Evolutionary conservation across 2,329 filamentous ascomycete genomes (phyloP), one percentile per base, ranked within the genome.

Genomic region (Xylaria multiplex): DNA sequence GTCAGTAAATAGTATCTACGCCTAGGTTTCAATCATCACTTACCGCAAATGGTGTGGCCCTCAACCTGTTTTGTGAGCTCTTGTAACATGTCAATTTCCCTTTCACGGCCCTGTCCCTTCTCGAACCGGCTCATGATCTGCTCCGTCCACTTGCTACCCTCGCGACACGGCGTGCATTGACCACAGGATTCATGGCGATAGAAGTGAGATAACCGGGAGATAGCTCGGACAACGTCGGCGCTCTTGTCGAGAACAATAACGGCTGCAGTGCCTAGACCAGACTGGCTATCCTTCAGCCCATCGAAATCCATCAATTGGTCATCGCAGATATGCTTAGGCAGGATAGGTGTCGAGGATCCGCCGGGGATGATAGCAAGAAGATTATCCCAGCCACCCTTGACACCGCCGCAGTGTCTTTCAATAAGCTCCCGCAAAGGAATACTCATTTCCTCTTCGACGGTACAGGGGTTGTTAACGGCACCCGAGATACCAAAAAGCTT

Each of bases 191-290:
- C 96, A 84, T 99, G 96, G 81, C 94, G 92, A 86, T 99, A 99
- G 85, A 99, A 99, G 80, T 95, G 93, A 76, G 92, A 93, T 74
- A 99, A 89, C 74, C 96, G 91, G 70, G 92, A 90, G 78, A 99
- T 98, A 77, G 93, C 93, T 71, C 95, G 91, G 72, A 99, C 93
- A 59, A 99, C 92, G 79, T 99, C 96, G 70, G 96, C 92, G 76
- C 91, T 95, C 87, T 98, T 96, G 83, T 99, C 96, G 92, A 99
- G 97, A 79, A 99, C 96, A 76, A 99, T 97, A 73, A 99, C 95
- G 65, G 96, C 96, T 3, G 96, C 96, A 6, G 96, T 99, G 73
- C 96, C 96, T 14, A 99, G 90, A 87, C 96, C 96, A 68, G 93
- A 96, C 83, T 98, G 96, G 73, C 90, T 94, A 81, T 99, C 96